Percentiles rank a stretch among this genome's conserved stretches.
These are phyloP conservation scores for Nakaseomyces bracarensis DNA, from an alignment of 1,139 yeast genomes.

Conservation along the genomic window DNA sequence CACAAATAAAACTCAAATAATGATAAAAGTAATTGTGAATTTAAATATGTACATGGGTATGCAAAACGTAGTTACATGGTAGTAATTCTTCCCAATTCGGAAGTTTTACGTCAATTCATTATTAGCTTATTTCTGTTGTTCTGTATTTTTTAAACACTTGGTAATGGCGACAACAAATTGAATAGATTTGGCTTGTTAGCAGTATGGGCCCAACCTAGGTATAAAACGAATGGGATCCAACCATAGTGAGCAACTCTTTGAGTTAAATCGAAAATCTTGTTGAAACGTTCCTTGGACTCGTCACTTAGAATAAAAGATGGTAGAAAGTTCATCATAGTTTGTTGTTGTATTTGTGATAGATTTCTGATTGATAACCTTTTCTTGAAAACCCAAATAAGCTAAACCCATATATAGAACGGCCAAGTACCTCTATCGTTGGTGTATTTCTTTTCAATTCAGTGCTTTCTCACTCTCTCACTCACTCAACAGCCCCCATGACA, in stretches of 20 bases:
- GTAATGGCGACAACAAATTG: constrained; percentile 43
- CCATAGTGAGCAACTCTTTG: constrained; percentile 90
- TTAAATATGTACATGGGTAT: constrained; percentile 4
- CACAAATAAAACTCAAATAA: too few species aligned
- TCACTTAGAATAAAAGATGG: constrained; percentile 38
- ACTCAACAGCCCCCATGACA: neutral
- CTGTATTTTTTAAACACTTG: constrained; percentile 66
- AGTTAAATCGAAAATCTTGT: constrained; percentile 73
- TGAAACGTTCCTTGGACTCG: constrained; percentile 81
- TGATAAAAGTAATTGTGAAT: too few species aligned
- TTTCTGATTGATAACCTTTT: neutral
- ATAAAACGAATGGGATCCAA: constrained; percentile 89
- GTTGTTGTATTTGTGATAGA: constrained; percentile 6
- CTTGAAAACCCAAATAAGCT: too few species aligned
- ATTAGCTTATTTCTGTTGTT: neutral
- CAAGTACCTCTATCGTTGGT: too few species aligned
- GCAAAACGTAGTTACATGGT: too few species aligned
- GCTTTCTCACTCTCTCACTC: neutral
- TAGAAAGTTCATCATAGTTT: constrained; percentile 25
- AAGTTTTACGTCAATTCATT: neutral
- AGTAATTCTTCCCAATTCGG: too few species aligned
- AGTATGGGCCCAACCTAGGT: constrained; percentile 86
- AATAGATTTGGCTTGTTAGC: constrained; percentile 78
- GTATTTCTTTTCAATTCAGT: too few species aligned
- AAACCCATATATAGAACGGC: too few species aligned